Evolutionary conservation across 305 asterid species (phyloP).

Genomic region (Nicotiana rustica): DNA sequence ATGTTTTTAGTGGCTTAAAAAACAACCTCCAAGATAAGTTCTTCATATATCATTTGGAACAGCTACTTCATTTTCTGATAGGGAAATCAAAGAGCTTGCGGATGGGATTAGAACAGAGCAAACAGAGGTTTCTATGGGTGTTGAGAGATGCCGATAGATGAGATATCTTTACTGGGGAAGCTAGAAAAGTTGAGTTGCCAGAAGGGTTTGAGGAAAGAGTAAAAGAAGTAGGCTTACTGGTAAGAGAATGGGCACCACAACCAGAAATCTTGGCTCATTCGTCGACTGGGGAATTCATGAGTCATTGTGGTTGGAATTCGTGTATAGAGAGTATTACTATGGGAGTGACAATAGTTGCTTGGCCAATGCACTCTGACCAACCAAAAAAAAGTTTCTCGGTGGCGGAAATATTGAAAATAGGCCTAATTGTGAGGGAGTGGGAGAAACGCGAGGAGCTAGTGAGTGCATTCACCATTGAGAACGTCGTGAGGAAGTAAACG

Average conservation of each 20-base stretch:
- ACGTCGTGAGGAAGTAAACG: slow-evolving; percentile 43
- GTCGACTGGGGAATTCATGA: slow-evolving; percentile 51
- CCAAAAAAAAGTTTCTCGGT: slow-evolving; percentile 45
- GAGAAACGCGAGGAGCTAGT: slow-evolving; percentile 31
- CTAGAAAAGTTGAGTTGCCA: slow-evolving; percentile 40
- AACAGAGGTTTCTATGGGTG: slow-evolving; percentile 48
- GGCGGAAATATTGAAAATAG: slow-evolving; percentile 43
- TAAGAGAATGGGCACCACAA: slow-evolving; percentile 58
- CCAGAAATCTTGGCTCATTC: slow-evolving; percentile 50
- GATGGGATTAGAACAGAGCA: slow-evolving; percentile 42
- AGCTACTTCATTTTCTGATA: slow-evolving; percentile 32
- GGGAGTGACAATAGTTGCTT: slow-evolving; percentile 54
- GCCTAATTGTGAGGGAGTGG: slow-evolving; percentile 43
- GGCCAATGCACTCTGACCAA: slow-evolving; percentile 59
- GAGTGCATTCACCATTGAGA: slow-evolving; percentile 25
- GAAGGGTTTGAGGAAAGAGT: slow-evolving; percentile 46
- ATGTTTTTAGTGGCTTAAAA: slow-evolving; percentile 55
- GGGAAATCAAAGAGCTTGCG: slow-evolving; percentile 43
- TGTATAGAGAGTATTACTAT: slow-evolving; percentile 49
- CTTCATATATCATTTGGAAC: slow-evolving; percentile 40
- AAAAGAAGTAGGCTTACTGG: slow-evolving; percentile 41
- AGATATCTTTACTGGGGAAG: slow-evolving; percentile 37
- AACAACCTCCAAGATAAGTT: slow-evolving; percentile 45
- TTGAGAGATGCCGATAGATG: slow-evolving; percentile 55
- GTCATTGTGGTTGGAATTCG: slow-evolving; percentile 58